Evolutionary conservation across 306 rosid species (phyloP).

Genomic region (Begonia peltatifolia): DNA sequence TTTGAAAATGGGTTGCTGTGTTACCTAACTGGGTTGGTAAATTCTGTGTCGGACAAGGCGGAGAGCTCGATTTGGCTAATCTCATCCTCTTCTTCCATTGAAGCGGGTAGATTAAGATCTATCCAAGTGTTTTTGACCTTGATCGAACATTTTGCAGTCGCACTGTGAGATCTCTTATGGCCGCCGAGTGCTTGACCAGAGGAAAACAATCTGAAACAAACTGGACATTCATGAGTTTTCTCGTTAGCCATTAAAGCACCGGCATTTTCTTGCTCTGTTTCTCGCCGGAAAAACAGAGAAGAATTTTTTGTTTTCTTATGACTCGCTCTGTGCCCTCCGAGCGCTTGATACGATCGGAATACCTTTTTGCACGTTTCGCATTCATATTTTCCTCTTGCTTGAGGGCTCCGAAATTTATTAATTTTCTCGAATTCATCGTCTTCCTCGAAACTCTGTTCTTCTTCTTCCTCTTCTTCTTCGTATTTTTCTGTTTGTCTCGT

Average conservation of each 20-base stretch:
- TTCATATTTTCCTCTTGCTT: conserved; percentile 38
- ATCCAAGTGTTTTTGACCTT: conserved; percentile 13
- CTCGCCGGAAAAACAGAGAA: neutral
- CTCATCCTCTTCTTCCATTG: conserved; percentile 30
- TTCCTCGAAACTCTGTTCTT: conserved; percentile 20
- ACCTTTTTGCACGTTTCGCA: conserved; percentile 72
- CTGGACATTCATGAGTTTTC: conserved; percentile 53
- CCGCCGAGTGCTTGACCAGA: conserved; percentile 93
- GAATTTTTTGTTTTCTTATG: conserved; percentile 41
- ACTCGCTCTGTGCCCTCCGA: conserved; percentile 84
- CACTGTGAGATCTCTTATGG: conserved; percentile 70
- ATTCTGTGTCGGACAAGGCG: conserved; percentile 58
- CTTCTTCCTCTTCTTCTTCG: conserved; percentile 2
- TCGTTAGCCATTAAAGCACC: conserved; percentile 12
- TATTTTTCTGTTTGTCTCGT: conserved; percentile 2
- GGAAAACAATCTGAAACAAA: conserved; percentile 59
- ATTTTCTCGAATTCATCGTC: conserved; percentile 31
- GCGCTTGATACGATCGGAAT: conserved; percentile 77
- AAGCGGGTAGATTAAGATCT: conserved; percentile 86
- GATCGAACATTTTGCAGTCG: neutral
- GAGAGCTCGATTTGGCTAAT: conserved; percentile 59
- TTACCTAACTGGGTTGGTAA: conserved; percentile 21
- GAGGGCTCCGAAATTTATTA: conserved; percentile 13
- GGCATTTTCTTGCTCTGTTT: conserved; percentile 13
- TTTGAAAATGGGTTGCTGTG: no score